Evolutionary conservation across 257 asterid species (phyloP), one percentile per base, ranked within the genome.

Genomic region (Fraxinus cuspidata): DNA sequence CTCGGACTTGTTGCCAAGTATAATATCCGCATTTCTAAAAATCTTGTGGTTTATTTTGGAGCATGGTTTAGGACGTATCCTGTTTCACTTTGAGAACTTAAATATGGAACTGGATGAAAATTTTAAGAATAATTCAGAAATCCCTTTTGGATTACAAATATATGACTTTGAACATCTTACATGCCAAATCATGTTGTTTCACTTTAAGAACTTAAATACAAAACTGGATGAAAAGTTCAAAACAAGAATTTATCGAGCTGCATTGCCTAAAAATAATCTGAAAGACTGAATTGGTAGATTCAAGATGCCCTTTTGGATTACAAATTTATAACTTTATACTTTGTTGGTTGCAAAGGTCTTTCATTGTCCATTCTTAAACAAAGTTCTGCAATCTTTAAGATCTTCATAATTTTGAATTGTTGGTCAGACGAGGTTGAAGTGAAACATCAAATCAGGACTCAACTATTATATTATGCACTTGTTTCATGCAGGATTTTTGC

Each of bases 401-500:
- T 56, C 27, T 56, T 56, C 7, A 21, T 44, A 16, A 51, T 18
- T 16, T 18, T 16, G 23, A 15, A 51, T 51, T 51, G n/a, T 16
- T 51, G 23, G n/a, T 15, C 15, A 7, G 15, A 21, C 16, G 5
- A 60, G 67, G 3, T 60, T 25, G 29, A 60, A 60, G 31, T 32
- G 67, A 60, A 21, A 58, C 7, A 23, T 60, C 31, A 60, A 60
- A 60, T 13, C 11, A n/a, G 67, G 31, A 60, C 23, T 23, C 28
- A 23, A 60, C 67, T 5, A 60, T 60, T 60, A 42, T 11, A 68
- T 63, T 29, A 12, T 69, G 35, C 69, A 73, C 67, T 78, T 84
- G 21, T 82, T 72, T 77, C 49, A 16, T 71, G 81, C 93, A 93
- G 99, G 99, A 96, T 49, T 96, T 96, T 70, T 96, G 99, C 84